phyloP scores from a whole-genome alignment of 2,329 filamentous ascomycete genomes.

The Xylogone sp. region DNA sequence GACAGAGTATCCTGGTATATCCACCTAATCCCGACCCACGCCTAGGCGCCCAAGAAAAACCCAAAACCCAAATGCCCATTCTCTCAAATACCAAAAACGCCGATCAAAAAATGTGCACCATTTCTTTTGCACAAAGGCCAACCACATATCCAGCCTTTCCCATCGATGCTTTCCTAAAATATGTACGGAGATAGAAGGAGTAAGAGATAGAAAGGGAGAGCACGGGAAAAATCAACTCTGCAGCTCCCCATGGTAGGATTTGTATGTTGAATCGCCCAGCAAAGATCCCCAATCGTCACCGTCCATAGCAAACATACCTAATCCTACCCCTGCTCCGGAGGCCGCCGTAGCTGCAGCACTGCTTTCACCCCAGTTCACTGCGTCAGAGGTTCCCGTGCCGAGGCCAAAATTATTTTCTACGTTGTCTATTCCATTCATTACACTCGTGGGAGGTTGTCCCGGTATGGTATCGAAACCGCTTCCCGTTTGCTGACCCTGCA shows the following conservation, averaged over 20 bases:
- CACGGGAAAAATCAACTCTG: neutral
- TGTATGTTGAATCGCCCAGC: neutral
- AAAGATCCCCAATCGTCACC: neutral
- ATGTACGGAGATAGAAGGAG: no score
- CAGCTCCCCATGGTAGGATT: neutral
- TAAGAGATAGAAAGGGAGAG: no score
- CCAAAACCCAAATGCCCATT: neutral
- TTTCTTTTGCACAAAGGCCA: neutral
- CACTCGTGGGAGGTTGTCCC: neutral
- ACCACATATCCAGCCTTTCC: neutral
- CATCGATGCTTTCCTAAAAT: no score
- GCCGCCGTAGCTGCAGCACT: neutral
- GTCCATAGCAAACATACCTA: neutral
- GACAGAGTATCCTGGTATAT: neutral
- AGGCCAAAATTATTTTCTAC: neutral
- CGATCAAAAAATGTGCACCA: no score
- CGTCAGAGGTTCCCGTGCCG: neutral
- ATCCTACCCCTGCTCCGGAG: neutral
- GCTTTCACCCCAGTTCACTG: neutral
- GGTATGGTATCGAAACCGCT: neutral
- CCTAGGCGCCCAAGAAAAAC: neutral
- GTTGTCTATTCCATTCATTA: neutral
- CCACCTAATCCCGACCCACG: neutral
- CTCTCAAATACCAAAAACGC: no score
- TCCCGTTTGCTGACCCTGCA: slow-evolving; percentile 19